Evolutionary conservation across 2,329 filamentous ascomycete genomes (phyloP), one percentile per base, ranked within the genome.

Genomic region (Thyridium curvatum): DNA sequence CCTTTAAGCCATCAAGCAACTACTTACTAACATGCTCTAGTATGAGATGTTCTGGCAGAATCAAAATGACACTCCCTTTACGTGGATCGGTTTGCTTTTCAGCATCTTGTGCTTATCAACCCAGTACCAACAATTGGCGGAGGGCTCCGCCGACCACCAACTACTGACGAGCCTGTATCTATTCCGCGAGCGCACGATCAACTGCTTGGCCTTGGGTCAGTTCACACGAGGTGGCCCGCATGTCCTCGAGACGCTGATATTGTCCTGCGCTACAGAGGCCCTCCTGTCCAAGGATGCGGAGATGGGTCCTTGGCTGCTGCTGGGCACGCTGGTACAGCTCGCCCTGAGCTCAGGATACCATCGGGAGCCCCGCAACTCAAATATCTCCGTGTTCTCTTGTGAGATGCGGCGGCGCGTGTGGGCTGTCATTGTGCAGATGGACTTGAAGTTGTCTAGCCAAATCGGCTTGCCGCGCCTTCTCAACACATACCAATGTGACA

Each of bases 81-180:
- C 65, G 41, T 74, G 69, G 69, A 38, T 74, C 10, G 69, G 64
- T 1, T 53, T 72, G 2, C 46, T 73, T 1, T 73, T 66, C 47
- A 59, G 56, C 6, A 69, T 73, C 4, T 51, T 73, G 33, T 63
- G 62, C 37, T 52, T 71, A 7, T 58, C 67, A 2, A 46, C 50
- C 6, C 48, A 51, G 21, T 45, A 48, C 18, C 48, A 46, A 14
- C 36, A 47, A 17, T 46, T 32, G 6, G 43, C 40, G 28, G 36
- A 41, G 15, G 41, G 44, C 14, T 46, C 32, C 12, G 41, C 30
- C 18, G 41, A 36, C 16, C 35, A 18, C 18, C 35, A 39, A 10
- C 33, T 18, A 8, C 37, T 47, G 12, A 33, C 47, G 8, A 42
- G 34, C 10, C 32, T 41, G 1, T 56, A 52, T 41, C 29, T 37